These are phyloP conservation scores for Saccharum hybrid DNA, from an alignment of 202 grass and related monocot species.

Conservation along the genomic window DNA sequence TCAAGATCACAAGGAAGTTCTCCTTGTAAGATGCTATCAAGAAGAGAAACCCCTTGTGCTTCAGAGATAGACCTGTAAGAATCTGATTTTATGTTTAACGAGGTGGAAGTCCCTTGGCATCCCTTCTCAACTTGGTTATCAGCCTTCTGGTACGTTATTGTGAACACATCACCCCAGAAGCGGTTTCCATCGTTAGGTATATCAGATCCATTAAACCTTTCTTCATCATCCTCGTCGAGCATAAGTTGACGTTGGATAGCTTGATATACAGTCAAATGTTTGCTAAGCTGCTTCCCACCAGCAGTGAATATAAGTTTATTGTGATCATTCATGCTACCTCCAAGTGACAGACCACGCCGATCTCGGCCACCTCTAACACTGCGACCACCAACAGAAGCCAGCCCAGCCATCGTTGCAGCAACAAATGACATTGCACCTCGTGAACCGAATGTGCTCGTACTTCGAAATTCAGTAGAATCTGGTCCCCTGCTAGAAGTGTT, in stretches of 20 bases:
- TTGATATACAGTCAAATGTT: slow-evolving; percentile 90
- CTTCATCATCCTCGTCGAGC: slow-evolving; percentile 88
- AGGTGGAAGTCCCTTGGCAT: slow-evolving; percentile 60
- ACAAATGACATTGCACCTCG: slow-evolving; percentile 92
- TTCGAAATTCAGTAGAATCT: slow-evolving; percentile 67
- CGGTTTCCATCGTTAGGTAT: slow-evolving; percentile 69
- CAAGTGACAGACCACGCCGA: slow-evolving; percentile 64
- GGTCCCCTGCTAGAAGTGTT: slow-evolving; percentile 54
- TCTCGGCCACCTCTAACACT: slow-evolving; percentile 71
- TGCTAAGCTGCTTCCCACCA: slow-evolving; percentile 84
- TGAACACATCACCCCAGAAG: slow-evolving; percentile 93
- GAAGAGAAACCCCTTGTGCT: slow-evolving; percentile 54
- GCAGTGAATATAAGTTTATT: slow-evolving; percentile 76
- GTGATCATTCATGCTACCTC: slow-evolving; percentile 55
- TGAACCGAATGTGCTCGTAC: slow-evolving; percentile 67
- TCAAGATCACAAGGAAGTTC: slow-evolving; percentile 74
- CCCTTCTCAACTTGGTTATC: slow-evolving; percentile 66
- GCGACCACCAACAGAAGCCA: slow-evolving; percentile 78
- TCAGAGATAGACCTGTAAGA: slow-evolving; percentile 60
- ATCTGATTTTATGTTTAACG: slow-evolving; percentile 60
- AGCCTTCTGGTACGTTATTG: slow-evolving; percentile 90
- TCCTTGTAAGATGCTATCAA: slow-evolving; percentile 87
- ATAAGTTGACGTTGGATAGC: slow-evolving; percentile 82
- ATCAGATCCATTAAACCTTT: slow-evolving; percentile 81
- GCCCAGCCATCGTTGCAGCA: slow-evolving; percentile 89